Evolutionary conservation across 2,329 filamentous ascomycete genomes (phyloP), one percentile per base, ranked within the genome.

Genomic region (Pseudogymnoascus sp.): DNA sequence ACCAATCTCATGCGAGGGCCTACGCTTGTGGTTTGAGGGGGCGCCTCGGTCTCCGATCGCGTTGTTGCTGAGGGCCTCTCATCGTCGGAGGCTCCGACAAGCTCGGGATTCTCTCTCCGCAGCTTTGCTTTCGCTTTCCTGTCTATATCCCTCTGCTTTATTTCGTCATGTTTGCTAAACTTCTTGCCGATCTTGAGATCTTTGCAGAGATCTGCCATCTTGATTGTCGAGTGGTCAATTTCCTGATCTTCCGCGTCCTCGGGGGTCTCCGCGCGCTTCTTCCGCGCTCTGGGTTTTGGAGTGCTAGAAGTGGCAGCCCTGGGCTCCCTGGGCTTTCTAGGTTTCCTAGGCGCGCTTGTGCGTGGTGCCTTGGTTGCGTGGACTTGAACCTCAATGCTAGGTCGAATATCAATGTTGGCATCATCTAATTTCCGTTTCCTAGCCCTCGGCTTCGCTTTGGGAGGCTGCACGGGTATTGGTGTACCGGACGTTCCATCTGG

Each of bases 181-280:
- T 88, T 86, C 72, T 89, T 90, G 63, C 90, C 90, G 62, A 88
- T 87, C 22, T 82, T 81, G 60, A 89, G 77, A 69, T 91, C 88
- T 65, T 82, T 84, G 59, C 85, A 89, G 2, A 94, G 75, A 63
- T 91, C 88, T 45, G 81, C 82, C 85, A 94, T 91, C 61, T 84
- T 90, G 25, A 89, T 81, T 3, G 80, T 82, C 23, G 82, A 81
- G 22, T 84, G 78, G 69, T 92, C 87, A 62, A 93, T 86, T 65
- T 82, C 73, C 63, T 82, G 79, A 23, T 75, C 73, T 69, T 89
- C 86, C 3, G 85, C 83, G 66, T 87, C 83, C 61, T 87, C 84
- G 1, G 87, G 86, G 0, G 86, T 88, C 22, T 58, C 65, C 5
- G 67, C 71, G 33, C 72, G 68, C 63, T 60, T 66, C 62, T 69